These are phyloP conservation scores for Gypsophila paniculata DNA, from an alignment of 179 eudicot genomes.

Conservation along the genomic window DNA sequence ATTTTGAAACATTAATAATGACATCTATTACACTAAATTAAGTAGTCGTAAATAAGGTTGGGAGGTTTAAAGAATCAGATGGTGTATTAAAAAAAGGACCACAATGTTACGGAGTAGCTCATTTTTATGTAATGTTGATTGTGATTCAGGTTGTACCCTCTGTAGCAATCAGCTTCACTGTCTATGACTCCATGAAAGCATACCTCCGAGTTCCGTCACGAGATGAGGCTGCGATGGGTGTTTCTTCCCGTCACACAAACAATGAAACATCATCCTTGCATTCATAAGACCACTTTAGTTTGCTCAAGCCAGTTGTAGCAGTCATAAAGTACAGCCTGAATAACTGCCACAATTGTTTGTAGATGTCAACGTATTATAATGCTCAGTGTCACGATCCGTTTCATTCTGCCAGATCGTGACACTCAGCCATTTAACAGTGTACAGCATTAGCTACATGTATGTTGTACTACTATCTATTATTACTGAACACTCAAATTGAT, in stretches of 20 bases:
- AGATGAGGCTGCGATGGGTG: constrained; percentile 53
- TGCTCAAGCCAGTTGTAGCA: neutral
- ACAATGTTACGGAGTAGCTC: neutral
- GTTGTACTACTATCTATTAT: constrained; percentile 9
- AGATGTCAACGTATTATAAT: neutral
- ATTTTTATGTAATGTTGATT: neutral
- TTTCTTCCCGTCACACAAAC: constrained; percentile 32
- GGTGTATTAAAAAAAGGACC: too few species aligned
- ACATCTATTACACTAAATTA: too few species aligned
- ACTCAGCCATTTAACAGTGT: constrained; percentile 19
- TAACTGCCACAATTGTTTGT: constrained; percentile 19
- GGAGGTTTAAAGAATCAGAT: too few species aligned
- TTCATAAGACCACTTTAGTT: constrained; percentile 25
- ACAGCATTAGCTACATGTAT: constrained; percentile 16
- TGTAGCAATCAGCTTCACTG: constrained; percentile 86
- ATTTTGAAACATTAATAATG: too few species aligned
- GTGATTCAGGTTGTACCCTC: constrained; percentile 81
- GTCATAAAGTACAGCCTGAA: constrained; percentile 14
- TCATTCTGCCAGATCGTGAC: neutral
- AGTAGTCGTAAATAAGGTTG: too few species aligned
- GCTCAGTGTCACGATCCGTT: constrained; percentile 4
- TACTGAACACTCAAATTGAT: neutral
- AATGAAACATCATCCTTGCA: constrained; percentile 54
- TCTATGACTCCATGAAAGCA: constrained; percentile 74
- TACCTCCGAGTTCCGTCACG: constrained; percentile 65